These are phyloP conservation scores for Piper betle DNA, from an alignment of 164 flowering plant genomes.

Conservation along the genomic window DNA sequence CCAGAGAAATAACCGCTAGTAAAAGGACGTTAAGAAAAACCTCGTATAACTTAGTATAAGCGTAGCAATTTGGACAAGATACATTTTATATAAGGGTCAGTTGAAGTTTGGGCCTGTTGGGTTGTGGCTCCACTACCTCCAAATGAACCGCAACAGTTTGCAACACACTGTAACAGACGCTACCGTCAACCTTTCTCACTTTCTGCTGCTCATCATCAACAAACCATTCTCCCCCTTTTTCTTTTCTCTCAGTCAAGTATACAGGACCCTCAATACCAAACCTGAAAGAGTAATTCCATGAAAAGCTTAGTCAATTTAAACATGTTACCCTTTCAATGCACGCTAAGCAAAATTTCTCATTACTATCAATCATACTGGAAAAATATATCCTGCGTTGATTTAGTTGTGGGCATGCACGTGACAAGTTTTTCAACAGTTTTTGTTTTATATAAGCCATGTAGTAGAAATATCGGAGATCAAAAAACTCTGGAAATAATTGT, in stretches of 20 bases:
- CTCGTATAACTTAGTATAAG: not conserved
- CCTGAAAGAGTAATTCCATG: conserved; percentile 19
- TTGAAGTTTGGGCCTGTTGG: conserved; percentile 83
- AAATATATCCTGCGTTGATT: not conserved
- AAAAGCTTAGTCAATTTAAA: not conserved
- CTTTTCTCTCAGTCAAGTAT: conserved; percentile 40
- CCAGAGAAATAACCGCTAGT: too few relatives aligned
- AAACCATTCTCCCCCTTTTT: conserved; percentile 67
- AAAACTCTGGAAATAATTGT: too few relatives aligned
- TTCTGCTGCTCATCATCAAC: conserved; percentile 82
- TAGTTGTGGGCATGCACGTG: not conserved
- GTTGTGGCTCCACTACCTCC: conserved; percentile 94
- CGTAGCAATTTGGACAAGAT: not conserved
- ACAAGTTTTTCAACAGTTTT: not conserved
- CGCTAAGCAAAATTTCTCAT: not conserved
- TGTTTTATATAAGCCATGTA: not conserved
- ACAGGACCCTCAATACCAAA: conserved; percentile 95
- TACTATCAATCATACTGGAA: not conserved
- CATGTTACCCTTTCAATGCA: not conserved
- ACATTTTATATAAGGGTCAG: conserved; percentile 43
- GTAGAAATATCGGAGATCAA: not conserved
- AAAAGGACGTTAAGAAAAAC: not conserved
- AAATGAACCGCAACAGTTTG: conserved; percentile 65
- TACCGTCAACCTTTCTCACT: conserved; percentile 59
- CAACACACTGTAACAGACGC: conserved; percentile 47